phyloP scores from a whole-genome alignment of 148 eudicot genomes.

The Rhododendron ferrugineum region DNA sequence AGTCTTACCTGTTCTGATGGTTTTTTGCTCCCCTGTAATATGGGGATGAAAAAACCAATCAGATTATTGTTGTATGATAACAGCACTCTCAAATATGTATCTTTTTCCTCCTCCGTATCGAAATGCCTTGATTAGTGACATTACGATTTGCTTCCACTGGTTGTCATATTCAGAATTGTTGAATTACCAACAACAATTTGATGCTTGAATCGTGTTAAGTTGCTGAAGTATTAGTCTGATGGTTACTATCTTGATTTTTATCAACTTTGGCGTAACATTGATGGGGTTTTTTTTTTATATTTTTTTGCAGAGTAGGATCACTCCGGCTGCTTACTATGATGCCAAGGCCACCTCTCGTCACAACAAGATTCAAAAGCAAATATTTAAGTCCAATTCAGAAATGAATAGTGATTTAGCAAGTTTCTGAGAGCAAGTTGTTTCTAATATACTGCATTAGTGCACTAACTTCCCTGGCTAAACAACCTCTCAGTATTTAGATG shows the following conservation, averaged over 20 bases:
- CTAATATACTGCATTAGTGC: background rate
- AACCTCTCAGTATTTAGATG: slow-evolving; percentile 27
- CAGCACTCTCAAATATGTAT: background rate
- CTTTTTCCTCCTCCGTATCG: background rate
- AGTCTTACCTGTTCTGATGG: background rate
- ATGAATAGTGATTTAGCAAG: background rate
- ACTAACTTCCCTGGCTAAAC: background rate
- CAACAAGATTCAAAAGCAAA: background rate
- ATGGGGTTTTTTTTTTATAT: background rate
- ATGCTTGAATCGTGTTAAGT: background rate
- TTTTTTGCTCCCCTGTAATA: background rate
- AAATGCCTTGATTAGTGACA: background rate
- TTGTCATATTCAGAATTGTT: background rate
- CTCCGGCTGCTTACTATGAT: background rate
- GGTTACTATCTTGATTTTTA: background rate
- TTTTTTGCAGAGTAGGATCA: background rate
- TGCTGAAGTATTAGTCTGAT: background rate
- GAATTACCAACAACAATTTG: background rate
- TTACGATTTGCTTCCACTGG: background rate
- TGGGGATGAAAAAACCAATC: background rate
- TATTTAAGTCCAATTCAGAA: background rate
- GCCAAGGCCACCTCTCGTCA: background rate
- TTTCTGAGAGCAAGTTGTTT: background rate
- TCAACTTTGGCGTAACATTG: background rate
- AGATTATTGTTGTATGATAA: background rate